These are phyloP conservation scores for Hysterium pulicare DNA, from an alignment of 2,329 filamentous ascomycete genomes.

Conservation along the genomic window DNA sequence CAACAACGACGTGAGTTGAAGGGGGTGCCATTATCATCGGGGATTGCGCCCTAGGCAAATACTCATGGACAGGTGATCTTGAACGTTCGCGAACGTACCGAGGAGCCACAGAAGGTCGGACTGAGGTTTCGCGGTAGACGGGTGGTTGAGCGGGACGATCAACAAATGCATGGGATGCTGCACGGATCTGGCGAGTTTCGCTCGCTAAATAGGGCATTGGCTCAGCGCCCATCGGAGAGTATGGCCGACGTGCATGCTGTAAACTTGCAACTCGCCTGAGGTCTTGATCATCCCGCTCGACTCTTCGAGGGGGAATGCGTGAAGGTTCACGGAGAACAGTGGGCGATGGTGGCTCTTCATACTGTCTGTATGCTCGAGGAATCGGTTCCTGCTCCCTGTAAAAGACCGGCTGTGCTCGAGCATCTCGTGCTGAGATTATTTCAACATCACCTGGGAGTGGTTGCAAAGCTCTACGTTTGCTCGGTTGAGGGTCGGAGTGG, in stretches of 20 bases:
- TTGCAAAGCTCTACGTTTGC: constrained; percentile 39
- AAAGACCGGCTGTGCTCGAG: constrained; percentile 46
- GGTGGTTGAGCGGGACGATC: constrained; percentile 35
- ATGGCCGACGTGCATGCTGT: constrained; percentile 44
- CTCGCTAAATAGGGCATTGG: constrained; percentile 37
- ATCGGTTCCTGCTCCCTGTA: constrained; percentile 36
- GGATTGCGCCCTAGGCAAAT: constrained; percentile 36
- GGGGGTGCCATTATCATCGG: constrained; percentile 44
- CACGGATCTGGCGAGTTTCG: constrained; percentile 35
- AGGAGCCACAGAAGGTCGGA: constrained; percentile 32
- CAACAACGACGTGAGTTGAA: constrained; percentile 69
- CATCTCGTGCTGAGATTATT: constrained; percentile 36
- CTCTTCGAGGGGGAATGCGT: constrained; percentile 30
- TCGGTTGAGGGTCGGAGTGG: constrained; percentile 35
- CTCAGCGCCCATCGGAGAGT: constrained; percentile 37
- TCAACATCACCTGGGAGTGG: constrained; percentile 37
- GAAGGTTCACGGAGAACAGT: constrained; percentile 38
- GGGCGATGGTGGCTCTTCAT: constrained; percentile 39
- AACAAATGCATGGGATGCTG: constrained; percentile 41
- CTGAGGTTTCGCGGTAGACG: constrained; percentile 37
- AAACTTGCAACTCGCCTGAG: constrained; percentile 47
- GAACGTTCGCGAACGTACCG: constrained; percentile 43
- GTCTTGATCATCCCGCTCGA: constrained; percentile 45
- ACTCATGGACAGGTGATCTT: constrained; percentile 38
- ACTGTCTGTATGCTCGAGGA: constrained; percentile 41